Percentiles rank a stretch among this genome's conserved stretches.
These are phyloP conservation scores for Phytophthora nicotianae DNA, from an alignment of 352 stramenopile species.

Conservation along the genomic window DNA sequence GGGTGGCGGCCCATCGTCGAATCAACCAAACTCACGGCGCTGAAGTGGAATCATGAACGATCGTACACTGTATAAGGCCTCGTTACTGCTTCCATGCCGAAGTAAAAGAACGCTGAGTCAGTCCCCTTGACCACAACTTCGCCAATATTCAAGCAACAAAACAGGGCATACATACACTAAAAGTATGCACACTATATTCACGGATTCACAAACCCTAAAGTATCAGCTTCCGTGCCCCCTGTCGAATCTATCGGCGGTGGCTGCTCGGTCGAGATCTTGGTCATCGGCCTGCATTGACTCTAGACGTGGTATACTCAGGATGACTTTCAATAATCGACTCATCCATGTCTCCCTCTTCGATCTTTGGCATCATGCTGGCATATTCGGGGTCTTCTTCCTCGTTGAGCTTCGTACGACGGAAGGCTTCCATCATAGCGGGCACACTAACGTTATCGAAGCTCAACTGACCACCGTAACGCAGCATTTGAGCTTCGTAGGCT, in stretches of 20 bases:
- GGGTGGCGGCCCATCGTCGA: constrained; percentile 35
- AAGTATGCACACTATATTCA: constrained; percentile 17
- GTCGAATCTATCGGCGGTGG: neutral
- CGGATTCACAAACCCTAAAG: neutral
- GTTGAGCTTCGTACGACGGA: constrained; percentile 38
- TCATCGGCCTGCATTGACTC: neutral
- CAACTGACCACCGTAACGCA: constrained; percentile 38
- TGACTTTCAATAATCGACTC: neutral
- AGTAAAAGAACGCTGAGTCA: neutral
- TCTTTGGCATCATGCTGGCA: constrained; percentile 5
- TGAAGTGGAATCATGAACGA: constrained; percentile 16
- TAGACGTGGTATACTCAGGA: neutral
- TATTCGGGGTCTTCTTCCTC: constrained; percentile 5
- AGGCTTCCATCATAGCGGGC: constrained; percentile 56
- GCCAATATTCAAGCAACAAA: constrained; percentile 1
- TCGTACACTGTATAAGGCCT: neutral
- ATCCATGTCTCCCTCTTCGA: constrained; percentile 9
- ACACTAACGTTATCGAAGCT: constrained; percentile 57
- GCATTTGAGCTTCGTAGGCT: constrained; percentile 55
- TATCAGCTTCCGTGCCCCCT: neutral
- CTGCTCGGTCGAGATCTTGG: neutral
- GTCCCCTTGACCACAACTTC: constrained; percentile 3
- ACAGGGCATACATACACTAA: constrained; percentile 2
- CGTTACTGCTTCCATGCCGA: neutral
- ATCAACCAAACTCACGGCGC: constrained; percentile 55